Conservation (phyloP, 2,329 filamentous ascomycete genomes). For the Xylaria arbuscula region DNA sequence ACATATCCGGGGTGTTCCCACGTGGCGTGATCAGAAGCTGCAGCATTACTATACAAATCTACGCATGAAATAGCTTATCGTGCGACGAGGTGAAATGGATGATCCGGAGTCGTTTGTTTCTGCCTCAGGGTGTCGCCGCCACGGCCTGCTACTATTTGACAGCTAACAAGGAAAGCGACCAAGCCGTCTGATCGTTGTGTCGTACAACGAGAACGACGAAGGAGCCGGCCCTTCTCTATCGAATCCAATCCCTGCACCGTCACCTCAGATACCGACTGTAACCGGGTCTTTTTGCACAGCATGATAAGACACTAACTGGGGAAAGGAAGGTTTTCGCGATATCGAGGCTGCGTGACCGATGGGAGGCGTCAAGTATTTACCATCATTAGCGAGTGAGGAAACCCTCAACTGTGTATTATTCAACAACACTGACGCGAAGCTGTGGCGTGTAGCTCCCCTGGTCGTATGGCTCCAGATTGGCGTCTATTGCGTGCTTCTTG, state of each 20-base stretch:
- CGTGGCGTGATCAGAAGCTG: neutral
- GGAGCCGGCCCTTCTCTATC: neutral
- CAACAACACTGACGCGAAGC: neutral
- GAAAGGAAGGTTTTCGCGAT: neutral
- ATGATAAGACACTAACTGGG: neutral
- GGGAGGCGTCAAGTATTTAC: neutral
- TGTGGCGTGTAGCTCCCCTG: neutral
- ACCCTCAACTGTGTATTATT: neutral
- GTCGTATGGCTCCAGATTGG: slow-evolving; percentile 26
- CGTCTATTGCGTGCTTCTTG: slow-evolving; percentile 36
- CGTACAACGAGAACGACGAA: neutral
- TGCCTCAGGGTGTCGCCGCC: too few species aligned
- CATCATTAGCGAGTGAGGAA: neutral
- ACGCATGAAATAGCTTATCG: neutral
- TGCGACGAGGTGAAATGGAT: too few species aligned
- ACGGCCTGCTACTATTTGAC: neutral
- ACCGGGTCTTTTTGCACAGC: neutral
- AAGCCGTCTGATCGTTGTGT: neutral
- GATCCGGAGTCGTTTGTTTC: too few species aligned
- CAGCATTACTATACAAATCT: neutral
- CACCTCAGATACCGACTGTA: neutral
- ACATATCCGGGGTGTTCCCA: neutral
- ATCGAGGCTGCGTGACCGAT: neutral
- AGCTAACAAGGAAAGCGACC: neutral
- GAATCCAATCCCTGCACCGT: neutral